These are phyloP conservation scores for Olyra latifolia DNA, from an alignment of 176 grass and related monocot genomes.

Conservation along the genomic window DNA sequence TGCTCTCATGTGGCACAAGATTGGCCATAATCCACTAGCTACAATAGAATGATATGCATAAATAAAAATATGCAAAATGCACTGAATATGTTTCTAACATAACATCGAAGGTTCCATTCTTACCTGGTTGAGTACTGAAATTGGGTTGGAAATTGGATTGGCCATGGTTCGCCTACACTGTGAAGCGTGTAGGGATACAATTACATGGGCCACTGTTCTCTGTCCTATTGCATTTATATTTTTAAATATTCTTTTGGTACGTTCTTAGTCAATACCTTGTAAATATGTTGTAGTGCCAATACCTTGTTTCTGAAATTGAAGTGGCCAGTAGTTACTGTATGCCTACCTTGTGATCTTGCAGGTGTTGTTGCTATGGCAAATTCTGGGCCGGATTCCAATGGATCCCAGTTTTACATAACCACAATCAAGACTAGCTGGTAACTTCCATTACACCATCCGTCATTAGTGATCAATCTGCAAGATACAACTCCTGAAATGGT, in stretches of 20 bases:
- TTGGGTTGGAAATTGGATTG: not conserved
- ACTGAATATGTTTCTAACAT: not conserved
- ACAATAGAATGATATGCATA: not conserved
- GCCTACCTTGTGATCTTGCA: conserved; percentile 31
- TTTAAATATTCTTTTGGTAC: not conserved
- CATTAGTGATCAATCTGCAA: not conserved
- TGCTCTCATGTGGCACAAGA: not conserved
- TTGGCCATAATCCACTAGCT: not conserved
- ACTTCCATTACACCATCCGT: not conserved
- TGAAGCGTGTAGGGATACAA: not conserved
- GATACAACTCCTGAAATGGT: not conserved
- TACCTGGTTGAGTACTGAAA: not conserved
- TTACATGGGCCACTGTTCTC: not conserved
- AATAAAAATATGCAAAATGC: not conserved
- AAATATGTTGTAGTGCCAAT: too few species aligned
- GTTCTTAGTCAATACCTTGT: not conserved
- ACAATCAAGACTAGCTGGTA: conserved; percentile 95
- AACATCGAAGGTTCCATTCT: not conserved
- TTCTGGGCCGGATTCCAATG: conserved; percentile 78
- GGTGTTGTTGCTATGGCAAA: conserved; percentile 87
- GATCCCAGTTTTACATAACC: conserved; percentile 97
- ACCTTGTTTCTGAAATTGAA: not conserved
- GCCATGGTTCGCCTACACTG: not conserved
- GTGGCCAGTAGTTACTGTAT: not conserved
- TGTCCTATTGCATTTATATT: not conserved